Evolutionary conservation across 2,329 filamentous ascomycete genomes (phyloP).

Genomic region (Pseudocercospora ulei): DNA sequence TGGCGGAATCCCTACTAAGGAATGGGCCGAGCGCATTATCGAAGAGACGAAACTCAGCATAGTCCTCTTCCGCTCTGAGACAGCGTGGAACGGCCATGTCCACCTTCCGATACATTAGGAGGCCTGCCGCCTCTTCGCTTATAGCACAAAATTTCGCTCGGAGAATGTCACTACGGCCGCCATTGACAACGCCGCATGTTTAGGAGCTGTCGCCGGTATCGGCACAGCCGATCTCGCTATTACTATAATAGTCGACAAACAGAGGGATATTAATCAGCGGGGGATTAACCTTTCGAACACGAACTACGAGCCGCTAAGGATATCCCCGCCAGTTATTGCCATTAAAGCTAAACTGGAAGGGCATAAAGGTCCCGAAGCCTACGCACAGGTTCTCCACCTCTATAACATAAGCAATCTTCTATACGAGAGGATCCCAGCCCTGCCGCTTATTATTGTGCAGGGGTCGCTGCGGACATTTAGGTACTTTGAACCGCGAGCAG

Average conservation of each 20-base stretch:
- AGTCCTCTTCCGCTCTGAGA: not conserved
- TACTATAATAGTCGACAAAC: not conserved
- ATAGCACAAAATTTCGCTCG: not conserved
- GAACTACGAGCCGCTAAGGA: not conserved
- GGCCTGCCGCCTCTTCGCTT: not conserved
- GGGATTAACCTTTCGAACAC: slow-evolving; percentile 2
- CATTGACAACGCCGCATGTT: not conserved
- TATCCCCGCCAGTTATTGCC: not conserved
- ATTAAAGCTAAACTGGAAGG: slow-evolving; percentile 3
- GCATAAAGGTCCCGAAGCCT: not conserved
- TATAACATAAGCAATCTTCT: not conserved
- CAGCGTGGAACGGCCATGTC: slow-evolving; percentile 5
- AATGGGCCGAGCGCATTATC: not conserved
- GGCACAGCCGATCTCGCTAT: slow-evolving; percentile 3
- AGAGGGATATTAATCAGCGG: not conserved
- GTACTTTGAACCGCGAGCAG: not conserved
- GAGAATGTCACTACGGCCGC: slow-evolving; percentile 7
- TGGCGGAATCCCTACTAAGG: not conserved
- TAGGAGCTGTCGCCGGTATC: not conserved
- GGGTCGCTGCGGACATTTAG: not conserved
- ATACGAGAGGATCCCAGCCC: not conserved
- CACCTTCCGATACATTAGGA: slow-evolving; percentile 4
- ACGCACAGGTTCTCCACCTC: not conserved
- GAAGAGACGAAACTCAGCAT: not conserved
- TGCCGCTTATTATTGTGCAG: slow-evolving; percentile 2